Evolutionary conservation across 805 yeast species (phyloP).

Genomic region (Teunomyces barrocoloradensis): DNA sequence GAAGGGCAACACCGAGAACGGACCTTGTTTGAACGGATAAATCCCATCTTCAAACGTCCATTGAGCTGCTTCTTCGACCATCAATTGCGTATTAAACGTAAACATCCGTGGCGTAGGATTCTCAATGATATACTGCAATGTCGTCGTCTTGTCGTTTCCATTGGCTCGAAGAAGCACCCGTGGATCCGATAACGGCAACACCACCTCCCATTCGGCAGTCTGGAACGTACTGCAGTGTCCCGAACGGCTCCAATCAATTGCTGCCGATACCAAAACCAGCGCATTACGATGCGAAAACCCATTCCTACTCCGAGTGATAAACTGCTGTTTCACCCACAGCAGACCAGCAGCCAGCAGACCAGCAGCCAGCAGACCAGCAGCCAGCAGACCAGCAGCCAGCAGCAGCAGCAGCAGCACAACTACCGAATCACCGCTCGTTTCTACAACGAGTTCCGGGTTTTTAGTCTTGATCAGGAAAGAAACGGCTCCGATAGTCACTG

Average conservation of each 20-base stretch:
- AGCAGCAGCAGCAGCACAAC: not conserved
- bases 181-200: slow-evolving; percentile 67
- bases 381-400: not conserved
- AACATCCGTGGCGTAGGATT: slow-evolving; percentile 73
- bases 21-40: slow-evolving; percentile 28
- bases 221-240: slow-evolving; percentile 24
- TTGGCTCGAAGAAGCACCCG: slow-evolving; percentile 51
- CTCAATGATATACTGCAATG: slow-evolving; percentile 55
- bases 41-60: slow-evolving; percentile 27
- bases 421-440: slow-evolving; percentile 8
- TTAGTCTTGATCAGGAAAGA: slow-evolving; percentile 22
- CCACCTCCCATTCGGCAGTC: slow-evolving; percentile 47
- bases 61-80: slow-evolving; percentile 17
- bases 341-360: not conserved
- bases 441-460: slow-evolving; percentile 26
- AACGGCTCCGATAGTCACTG: slow-evolving; percentile 15
- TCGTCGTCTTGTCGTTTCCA: slow-evolving; percentile 13
- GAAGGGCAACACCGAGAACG: slow-evolving; percentile 61
- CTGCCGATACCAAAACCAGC: slow-evolving; percentile 20
- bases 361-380: too few relatives aligned
- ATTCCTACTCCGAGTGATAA: slow-evolving; percentile 36
- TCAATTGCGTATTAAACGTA: slow-evolving; percentile 54
- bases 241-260: slow-evolving; percentile 34
- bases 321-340: slow-evolving; percentile 14
- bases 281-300: slow-evolving; percentile 39